Evolutionary conservation across 2,329 filamentous ascomycete species (phyloP), one percentile per base, ranked within the genome.

Genomic region (Epichloe baconii): DNA sequence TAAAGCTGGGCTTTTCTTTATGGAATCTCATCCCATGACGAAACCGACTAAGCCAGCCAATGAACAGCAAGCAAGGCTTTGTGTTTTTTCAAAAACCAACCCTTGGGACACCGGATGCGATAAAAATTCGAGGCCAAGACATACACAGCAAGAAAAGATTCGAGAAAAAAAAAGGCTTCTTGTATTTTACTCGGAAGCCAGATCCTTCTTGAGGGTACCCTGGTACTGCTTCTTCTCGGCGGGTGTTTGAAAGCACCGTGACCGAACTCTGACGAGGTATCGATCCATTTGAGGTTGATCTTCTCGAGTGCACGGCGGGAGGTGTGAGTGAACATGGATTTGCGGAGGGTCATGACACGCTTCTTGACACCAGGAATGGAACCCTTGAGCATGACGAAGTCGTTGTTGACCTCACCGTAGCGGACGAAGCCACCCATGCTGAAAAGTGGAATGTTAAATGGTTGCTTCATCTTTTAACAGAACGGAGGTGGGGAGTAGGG

Each of bases 261-360:
- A 76, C 93, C 93, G 75, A 98, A 98, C 82, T 98, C 95, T 78
- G 90, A 96, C 57, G 90, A 96, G 66, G 93, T 98, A 70, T 98
- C 93, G 86, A 98, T 98, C 93, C 93, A 98, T 79, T 98, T 98
- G 79, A 98, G 87, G 70, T 91, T 88, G 73, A 97, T 87, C 88
- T 98, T 97, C 86, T 98, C 93, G 69, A 95, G 81, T 52, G 93
- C 88, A 73, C 85, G 89, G 71, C 93, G 82, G 69, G 86, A 95
- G 65, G 90, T 97, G 82, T 98, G 93, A 57, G 79, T 80, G 83
- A 93, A 97, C 82, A 98, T 93, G 63, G 91, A 94, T 82, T 97
- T 98, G 75, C 93, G 87, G 66, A 98, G 86, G 63, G 93, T 98
- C 79, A 97, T 87, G 71, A 98, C 84, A 71, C 93, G 85, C 90